These are phyloP conservation scores for Mycena maculata DNA, from an alignment of 768 basidiomycete genomes.

Conservation along the genomic window DNA sequence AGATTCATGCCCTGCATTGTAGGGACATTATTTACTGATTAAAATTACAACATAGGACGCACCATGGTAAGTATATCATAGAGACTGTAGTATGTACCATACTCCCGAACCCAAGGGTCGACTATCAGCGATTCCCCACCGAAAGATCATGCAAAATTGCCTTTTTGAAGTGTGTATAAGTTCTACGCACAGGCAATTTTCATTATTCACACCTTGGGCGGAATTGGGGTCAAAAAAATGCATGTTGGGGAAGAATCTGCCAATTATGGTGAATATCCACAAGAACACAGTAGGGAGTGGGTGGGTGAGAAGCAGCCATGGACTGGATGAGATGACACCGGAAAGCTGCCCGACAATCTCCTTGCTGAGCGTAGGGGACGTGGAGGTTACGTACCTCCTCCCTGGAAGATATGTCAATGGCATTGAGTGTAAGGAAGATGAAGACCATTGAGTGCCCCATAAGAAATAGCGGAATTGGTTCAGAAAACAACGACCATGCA, in stretches of 20 bases:
- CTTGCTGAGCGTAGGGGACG: neutral
- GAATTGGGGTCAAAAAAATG: slow-evolving; percentile 10
- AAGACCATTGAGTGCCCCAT: slow-evolving; percentile 19
- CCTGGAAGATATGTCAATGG: slow-evolving; percentile 1
- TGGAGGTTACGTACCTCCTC: slow-evolving; percentile 2
- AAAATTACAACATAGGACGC: neutral
- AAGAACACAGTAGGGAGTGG: neutral
- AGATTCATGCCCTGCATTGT: slow-evolving; percentile 1
- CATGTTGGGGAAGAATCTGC: slow-evolving; percentile 2
- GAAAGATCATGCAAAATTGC: slow-evolving; percentile 14
- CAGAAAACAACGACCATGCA: neutral
- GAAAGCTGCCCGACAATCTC: neutral
- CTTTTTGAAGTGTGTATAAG: neutral
- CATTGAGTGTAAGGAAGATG: too few relatives aligned
- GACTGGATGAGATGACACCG: slow-evolving; percentile 5
- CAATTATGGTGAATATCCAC: neutral
- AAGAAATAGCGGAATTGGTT: neutral
- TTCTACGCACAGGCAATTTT: neutral
- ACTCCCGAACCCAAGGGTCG: slow-evolving; percentile 15
- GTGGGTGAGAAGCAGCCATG: slow-evolving; percentile 8
- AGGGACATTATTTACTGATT: neutral
- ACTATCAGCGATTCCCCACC: neutral
- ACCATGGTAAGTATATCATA: neutral
- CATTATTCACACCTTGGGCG: slow-evolving; percentile 3
- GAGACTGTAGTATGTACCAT: neutral